Percentiles rank a stretch among this genome's conserved stretches.
Conservation (phyloP, 192 early-diverging fungal species). For the Entomortierella parvispora region DNA sequence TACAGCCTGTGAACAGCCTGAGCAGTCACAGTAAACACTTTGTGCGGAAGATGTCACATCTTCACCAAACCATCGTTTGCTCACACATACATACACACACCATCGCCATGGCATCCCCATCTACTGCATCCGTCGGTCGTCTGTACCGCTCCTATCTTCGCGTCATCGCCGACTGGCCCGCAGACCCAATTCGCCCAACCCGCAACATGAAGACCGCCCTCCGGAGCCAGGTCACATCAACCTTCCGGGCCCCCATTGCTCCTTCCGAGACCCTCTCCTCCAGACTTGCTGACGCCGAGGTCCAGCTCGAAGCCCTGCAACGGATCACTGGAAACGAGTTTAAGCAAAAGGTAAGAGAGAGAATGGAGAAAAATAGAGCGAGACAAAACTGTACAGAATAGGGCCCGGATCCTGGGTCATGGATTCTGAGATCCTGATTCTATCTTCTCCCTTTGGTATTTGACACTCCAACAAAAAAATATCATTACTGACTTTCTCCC, state of each 20-base stretch:
- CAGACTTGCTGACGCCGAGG: slow-evolving; percentile 41
- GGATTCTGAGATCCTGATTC: too few relatives aligned
- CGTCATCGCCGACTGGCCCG: slow-evolving; percentile 69
- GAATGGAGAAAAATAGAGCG: background rate
- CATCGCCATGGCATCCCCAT: slow-evolving; percentile 10
- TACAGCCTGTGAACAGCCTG: too few relatives aligned
- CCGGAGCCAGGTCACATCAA: slow-evolving; percentile 58
- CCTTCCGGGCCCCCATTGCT: slow-evolving; percentile 51
- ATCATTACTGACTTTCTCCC: too few relatives aligned
- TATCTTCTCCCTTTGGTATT: too few relatives aligned
- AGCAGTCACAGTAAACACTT: too few relatives aligned
- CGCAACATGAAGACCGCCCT: slow-evolving; percentile 74
- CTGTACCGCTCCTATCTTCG: slow-evolving; percentile 71
- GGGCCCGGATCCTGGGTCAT: too few relatives aligned
- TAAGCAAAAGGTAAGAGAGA: slow-evolving; percentile 56
- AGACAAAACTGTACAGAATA: background rate
- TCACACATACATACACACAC: too few relatives aligned
- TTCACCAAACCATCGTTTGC: too few relatives aligned
- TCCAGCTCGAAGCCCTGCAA: slow-evolving; percentile 58
- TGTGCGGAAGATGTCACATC: too few relatives aligned
- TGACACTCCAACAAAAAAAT: too few relatives aligned
- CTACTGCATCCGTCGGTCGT: slow-evolving; percentile 8
- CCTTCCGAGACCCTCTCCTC: slow-evolving; percentile 27
- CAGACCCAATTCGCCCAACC: slow-evolving; percentile 73
- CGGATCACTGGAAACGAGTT: slow-evolving; percentile 60